Percentiles rank a stretch among this genome's conserved stretches.
phyloP scores from a whole-genome alignment of 2,329 filamentous ascomycete species.

The Colletotrichum gloeosporioides region DNA sequence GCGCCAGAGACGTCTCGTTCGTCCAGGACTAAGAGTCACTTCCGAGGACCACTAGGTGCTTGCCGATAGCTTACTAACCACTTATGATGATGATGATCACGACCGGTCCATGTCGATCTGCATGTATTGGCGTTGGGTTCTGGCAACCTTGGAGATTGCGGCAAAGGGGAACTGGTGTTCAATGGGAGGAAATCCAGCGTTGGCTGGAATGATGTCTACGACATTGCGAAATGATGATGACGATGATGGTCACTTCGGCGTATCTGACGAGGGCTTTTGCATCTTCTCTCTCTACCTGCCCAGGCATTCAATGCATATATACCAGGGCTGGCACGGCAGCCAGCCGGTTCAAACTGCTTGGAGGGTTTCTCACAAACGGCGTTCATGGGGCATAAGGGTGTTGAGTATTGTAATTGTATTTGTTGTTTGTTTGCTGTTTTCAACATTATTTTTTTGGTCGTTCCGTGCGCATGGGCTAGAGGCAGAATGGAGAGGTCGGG shows the following conservation, averaged over 20 bases:
- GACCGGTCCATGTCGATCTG: slow-evolving; percentile 46
- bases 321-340: slow-evolving; percentile 13
- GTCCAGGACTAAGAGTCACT: slow-evolving; percentile 4
- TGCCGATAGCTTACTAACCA: slow-evolving; percentile 27
- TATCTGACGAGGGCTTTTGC: neutral
- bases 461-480: neutral
- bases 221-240: slow-evolving; percentile 17
- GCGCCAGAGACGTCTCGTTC: slow-evolving; percentile 22
- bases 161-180: slow-evolving; percentile 15
- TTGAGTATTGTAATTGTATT: slow-evolving; percentile 21
- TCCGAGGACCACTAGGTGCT: neutral
- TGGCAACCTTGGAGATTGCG: slow-evolving; percentile 18
- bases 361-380: slow-evolving; percentile 1
- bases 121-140: slow-evolving; percentile 48
- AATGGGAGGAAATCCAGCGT: slow-evolving; percentile 10
- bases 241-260: slow-evolving; percentile 1
- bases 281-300: slow-evolving; percentile 12
- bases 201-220: slow-evolving; percentile 16
- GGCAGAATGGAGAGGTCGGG: neutral
- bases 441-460: neutral
- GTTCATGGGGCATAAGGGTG: slow-evolving; percentile 12
- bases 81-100: slow-evolving; percentile 50
- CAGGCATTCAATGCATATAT: slow-evolving; percentile 18
- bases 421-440: slow-evolving; percentile 4
- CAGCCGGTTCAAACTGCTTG: slow-evolving; percentile 7